These are phyloP conservation scores for Hypericum androsaemum DNA, from an alignment of 345 rosid species.

Conservation along the genomic window DNA sequence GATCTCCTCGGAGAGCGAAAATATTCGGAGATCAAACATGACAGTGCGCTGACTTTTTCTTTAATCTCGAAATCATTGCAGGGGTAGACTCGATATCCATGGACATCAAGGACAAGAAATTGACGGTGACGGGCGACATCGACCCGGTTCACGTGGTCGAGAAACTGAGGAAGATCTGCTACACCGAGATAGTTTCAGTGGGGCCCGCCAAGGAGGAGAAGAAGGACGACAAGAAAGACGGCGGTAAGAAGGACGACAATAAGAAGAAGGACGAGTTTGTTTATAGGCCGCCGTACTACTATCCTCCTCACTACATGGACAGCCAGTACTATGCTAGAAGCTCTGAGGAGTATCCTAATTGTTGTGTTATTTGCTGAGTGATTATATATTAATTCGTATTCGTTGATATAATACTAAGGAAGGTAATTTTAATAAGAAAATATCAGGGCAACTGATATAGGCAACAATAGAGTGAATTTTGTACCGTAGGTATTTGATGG, in stretches of 20 bases:
- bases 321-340: slow-evolving; percentile 12
- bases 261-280: slow-evolving; percentile 11
- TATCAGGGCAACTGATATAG: too few species aligned
- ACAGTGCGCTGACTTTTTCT: neutral
- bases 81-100: slow-evolving; percentile 44
- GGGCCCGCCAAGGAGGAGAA: slow-evolving; percentile 56
- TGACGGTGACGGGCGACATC: slow-evolving; percentile 46
- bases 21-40: too few species aligned
- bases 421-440: too few species aligned
- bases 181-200: slow-evolving; percentile 37
- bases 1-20: too few species aligned
- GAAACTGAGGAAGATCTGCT: slow-evolving; percentile 48
- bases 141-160: slow-evolving; percentile 32
- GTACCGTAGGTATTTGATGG: too few species aligned
- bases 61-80: neutral
- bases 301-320: too few species aligned
- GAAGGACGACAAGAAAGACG: slow-evolving; percentile 35
- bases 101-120: slow-evolving; percentile 52
- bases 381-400: neutral
- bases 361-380: slow-evolving; percentile 28
- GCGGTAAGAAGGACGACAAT: slow-evolving; percentile 17
- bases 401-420: too few species aligned
- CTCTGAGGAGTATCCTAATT: slow-evolving; percentile 30
- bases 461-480: too few species aligned
- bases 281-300: slow-evolving; percentile 9